phyloP scores from a whole-genome alignment of 805 yeast genomes.

The Yarrowia sp. region DNA sequence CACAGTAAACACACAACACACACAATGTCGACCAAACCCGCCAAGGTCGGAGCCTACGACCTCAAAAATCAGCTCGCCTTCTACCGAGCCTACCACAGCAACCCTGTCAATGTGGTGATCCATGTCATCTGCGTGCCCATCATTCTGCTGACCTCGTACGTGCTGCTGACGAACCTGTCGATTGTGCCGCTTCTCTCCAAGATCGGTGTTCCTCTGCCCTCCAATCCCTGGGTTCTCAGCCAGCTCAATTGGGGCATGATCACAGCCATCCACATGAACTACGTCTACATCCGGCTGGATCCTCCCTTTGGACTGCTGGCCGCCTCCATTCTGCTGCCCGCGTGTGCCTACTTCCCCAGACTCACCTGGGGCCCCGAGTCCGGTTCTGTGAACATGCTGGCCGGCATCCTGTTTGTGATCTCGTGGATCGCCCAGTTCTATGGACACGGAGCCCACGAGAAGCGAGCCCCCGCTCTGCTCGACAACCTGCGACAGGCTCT shows the following conservation, averaged over 20 bases:
- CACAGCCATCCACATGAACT: conserved; percentile 49
- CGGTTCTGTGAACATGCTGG: conserved; percentile 34
- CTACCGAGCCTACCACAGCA: conserved; percentile 49
- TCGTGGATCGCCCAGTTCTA: conserved; percentile 83
- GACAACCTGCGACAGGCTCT: conserved; percentile 83
- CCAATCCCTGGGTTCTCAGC: conserved; percentile 28
- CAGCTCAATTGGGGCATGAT: conserved; percentile 49
- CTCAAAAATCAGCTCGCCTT: conserved; percentile 57
- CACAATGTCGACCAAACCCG: conserved; percentile 16
- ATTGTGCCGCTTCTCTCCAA: conserved; percentile 31
- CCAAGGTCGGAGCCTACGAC: conserved; percentile 36
- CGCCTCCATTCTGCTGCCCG: conserved; percentile 42
- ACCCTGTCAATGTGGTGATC: conserved; percentile 63
- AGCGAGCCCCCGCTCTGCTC: conserved; percentile 78
- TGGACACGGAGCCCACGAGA: conserved; percentile 83
- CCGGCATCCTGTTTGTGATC: conserved; percentile 47
- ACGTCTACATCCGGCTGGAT: conserved; percentile 62
- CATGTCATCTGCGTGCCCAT: conserved; percentile 80
- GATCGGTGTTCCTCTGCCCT: conserved; percentile 12
- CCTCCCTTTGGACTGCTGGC: conserved; percentile 48
- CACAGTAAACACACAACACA: background rate
- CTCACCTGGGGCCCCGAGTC: conserved; percentile 37
- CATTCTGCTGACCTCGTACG: conserved; percentile 57
- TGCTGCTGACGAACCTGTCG: conserved; percentile 41
- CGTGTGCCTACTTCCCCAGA: conserved; percentile 35